Evolutionary conservation across 768 basidiomycete genomes (phyloP).

Genomic region (Mycena sanguinolenta): DNA sequence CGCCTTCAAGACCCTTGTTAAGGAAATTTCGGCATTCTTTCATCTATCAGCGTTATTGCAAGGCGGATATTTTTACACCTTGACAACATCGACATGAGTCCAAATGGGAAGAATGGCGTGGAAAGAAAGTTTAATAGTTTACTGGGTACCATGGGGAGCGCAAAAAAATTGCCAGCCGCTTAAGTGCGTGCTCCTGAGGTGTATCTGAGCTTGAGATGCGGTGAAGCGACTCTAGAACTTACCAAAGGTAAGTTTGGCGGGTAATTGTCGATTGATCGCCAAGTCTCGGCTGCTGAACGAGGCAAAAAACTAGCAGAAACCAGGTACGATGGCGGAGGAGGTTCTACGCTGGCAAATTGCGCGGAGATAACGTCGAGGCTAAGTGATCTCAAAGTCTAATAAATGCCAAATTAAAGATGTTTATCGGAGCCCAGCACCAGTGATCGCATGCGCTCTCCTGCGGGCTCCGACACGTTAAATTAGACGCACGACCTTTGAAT

Average conservation of each 20-base stretch:
- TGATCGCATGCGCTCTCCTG: neutral
- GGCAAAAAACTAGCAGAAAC: neutral
- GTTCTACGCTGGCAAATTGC: neutral
- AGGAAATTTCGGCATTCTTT: slow-evolving; percentile 20
- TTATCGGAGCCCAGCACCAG: neutral
- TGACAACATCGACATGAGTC: slow-evolving; percentile 13
- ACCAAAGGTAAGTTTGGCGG: slow-evolving; percentile 12
- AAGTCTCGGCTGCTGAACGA: neutral
- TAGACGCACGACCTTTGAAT: neutral
- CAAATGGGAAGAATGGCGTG: slow-evolving; percentile 12
- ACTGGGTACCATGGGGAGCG: neutral
- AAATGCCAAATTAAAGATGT: slow-evolving; percentile 14
- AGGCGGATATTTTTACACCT: neutral
- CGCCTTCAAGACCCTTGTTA: neutral
- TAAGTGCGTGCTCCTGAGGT: neutral
- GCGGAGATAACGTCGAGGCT: neutral
- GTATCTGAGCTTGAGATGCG: slow-evolving; percentile 1
- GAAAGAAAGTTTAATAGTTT: too few species aligned
- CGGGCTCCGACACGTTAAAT: neutral
- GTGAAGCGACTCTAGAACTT: neutral
- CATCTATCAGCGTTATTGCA: slow-evolving; percentile 16
- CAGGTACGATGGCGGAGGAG: neutral
- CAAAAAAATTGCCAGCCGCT: too few species aligned
- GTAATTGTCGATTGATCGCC: slow-evolving; percentile 18
- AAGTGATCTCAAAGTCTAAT: neutral